Evolutionary conservation across 192 early-diverging fungal species (phyloP), one percentile per base, ranked within the genome.

Genomic region (Chytriomyces sp.): DNA sequence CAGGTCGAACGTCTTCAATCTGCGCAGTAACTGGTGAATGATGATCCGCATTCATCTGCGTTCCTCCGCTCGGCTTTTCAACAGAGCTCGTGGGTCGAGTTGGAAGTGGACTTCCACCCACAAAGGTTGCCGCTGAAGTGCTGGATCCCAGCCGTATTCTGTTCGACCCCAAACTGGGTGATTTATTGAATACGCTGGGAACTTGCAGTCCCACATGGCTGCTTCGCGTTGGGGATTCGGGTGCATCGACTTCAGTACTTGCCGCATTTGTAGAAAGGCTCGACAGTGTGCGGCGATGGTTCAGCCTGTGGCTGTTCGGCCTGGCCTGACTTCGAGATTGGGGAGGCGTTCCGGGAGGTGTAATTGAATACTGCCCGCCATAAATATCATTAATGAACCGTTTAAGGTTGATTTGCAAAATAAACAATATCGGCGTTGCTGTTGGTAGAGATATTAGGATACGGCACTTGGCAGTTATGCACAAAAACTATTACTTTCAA

Each of bases 311-410:
- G 11, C 47, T 28, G 7, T 48, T 18, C 11, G 45, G 67, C 4
- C 64, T 2, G 18, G 64, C 24, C 4, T 11, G 72, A 77, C 45
- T 69, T 47, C 76, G 28, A 8, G 61, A 16, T 53, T 67, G 53
- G 16, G 60, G 64, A n/a, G 60, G 72, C 7, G 67, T 50, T 75
- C 59, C 24, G 6, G 77, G 72, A 1, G 80, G 81, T 9, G 79
- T 71, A 10, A 69, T 28, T 1, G 78, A 50, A 61, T 85, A 80
- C 48, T 86, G 71, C 11, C 84, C 81, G 11, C 69, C 77, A 63
- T 85, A 77, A 16, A 88, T 80, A 46, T 86, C 84, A 57, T 77
- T 85, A 26, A 88, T 79, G 23, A 89, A 67, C 16, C 85, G 76
- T 61, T 89, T 89, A 6, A 83, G 65, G 75, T 89, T 89, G n/a